A percentile compares a stretch with the other conserved stretches of the same genome.
Conservation (phyloP, 306 rosid genomes). For the Acacia acuminata region DNA sequence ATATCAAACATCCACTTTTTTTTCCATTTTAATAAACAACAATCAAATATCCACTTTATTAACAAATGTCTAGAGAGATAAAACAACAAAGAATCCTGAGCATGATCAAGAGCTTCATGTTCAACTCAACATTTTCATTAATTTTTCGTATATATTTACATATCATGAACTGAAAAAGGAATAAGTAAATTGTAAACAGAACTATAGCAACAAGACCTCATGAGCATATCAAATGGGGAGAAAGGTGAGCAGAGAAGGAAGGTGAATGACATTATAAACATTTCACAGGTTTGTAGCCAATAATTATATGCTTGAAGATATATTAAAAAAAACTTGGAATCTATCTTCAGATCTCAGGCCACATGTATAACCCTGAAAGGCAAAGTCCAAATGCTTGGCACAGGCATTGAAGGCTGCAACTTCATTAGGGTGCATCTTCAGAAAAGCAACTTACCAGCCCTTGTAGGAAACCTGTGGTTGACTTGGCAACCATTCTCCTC, state of each 20-base stretch:
- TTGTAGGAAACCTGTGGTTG: neutral
- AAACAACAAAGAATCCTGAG: neutral
- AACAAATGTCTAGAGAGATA: neutral
- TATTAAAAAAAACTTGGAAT: neutral
- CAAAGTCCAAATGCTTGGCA: conserved; percentile 11
- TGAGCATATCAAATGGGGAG: neutral
- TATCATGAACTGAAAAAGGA: neutral
- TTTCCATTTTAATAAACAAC: no score
- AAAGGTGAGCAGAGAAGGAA: neutral
- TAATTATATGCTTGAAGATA: conserved; percentile 3
- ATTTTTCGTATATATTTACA: conserved; percentile 21
- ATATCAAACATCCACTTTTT: neutral
- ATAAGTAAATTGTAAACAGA: conserved; percentile 2
- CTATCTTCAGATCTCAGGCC: conserved; percentile 7
- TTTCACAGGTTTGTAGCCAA: neutral
- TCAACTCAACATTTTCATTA: conserved; percentile 22
- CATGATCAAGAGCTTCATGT: neutral
- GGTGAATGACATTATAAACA: conserved; percentile 20
- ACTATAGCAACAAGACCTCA: conserved; percentile 19
- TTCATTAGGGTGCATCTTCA: conserved; percentile 8
- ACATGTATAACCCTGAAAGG: conserved; percentile 11
- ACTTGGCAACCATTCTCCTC: conserved; percentile 6
- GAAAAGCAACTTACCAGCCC: neutral
- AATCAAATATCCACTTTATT: neutral
- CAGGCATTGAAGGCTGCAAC: conserved; percentile 23